A percentile compares a stretch with the other conserved stretches of the same genome.
Evolutionary conservation across 75 land plant species (phyloP).

Genomic region (Isoetes taiwanensis): DNA sequence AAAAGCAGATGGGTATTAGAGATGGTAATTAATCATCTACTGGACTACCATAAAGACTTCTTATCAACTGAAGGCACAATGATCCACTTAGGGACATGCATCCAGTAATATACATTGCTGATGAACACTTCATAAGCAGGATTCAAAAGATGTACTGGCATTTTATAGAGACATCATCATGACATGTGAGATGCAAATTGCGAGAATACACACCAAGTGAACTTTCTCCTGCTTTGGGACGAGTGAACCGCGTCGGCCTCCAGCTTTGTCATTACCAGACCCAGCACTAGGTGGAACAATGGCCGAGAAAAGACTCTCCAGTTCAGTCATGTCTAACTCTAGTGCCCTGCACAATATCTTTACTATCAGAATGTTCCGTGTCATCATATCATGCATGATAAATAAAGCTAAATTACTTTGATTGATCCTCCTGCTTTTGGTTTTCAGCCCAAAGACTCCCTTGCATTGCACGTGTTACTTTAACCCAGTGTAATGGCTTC

Average conservation of each 20-base stretch:
- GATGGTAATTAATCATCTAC: too few species aligned
- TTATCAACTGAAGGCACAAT: too few species aligned
- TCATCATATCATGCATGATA: too few species aligned
- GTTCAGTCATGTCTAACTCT: conserved; percentile 86
- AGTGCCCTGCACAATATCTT: conserved; percentile 76
- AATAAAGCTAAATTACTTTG: conserved; percentile 28
- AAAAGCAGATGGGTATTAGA: too few species aligned
- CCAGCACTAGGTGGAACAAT: conserved; percentile 32
- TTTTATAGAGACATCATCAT: neutral
- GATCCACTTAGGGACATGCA: too few species aligned
- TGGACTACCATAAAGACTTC: too few species aligned
- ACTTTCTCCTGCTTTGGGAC: conserved; percentile 60
- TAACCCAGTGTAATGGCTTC: conserved; percentile 96
- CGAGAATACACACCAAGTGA: conserved; percentile 50
- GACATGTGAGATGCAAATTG: too few species aligned
- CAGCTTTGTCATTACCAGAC: conserved; percentile 31
- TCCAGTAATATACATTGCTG: too few species aligned
- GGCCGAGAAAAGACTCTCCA: conserved; percentile 79
- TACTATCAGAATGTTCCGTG: too few species aligned
- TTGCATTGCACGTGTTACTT: conserved; percentile 90
- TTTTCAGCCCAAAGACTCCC: conserved; percentile 98
- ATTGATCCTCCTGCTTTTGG: conserved; percentile 57
- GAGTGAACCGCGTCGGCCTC: conserved; percentile 23
- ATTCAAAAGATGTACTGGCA: neutral
- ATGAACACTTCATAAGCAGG: conserved; percentile 1